phyloP scores from a whole-genome alignment of 768 basidiomycete genomes.

The Suillus fuscotomentosus region DNA sequence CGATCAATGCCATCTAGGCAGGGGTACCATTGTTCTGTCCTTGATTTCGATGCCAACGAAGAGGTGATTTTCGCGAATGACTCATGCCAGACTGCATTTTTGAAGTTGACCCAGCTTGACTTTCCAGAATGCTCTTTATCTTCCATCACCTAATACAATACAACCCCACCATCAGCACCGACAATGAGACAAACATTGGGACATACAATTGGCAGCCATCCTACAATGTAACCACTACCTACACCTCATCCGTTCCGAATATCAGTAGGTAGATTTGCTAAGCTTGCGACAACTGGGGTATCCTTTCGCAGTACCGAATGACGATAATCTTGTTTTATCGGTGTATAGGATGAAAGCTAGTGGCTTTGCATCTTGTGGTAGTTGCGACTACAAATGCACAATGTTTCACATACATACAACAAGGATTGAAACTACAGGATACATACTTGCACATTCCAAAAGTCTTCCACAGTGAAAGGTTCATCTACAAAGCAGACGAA shows the following conservation, averaged over 20 bases:
- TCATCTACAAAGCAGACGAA: too few species aligned
- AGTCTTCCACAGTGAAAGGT: too few species aligned
- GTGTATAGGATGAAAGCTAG: slow-evolving; percentile 37
- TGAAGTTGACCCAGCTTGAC: too few species aligned
- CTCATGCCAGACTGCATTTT: too few species aligned
- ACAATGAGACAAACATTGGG: neutral
- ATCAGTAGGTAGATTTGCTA: slow-evolving; percentile 29
- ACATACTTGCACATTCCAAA: too few species aligned
- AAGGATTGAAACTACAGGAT: too few species aligned
- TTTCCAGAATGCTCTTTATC: slow-evolving; percentile 1
- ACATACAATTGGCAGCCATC: slow-evolving; percentile 39
- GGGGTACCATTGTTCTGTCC: too few species aligned
- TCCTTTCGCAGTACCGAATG: slow-evolving; percentile 37
- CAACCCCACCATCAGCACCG: too few species aligned
- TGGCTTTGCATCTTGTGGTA: neutral
- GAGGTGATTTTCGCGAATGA: too few species aligned
- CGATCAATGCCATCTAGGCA: too few species aligned
- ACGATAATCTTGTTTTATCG: slow-evolving; percentile 38
- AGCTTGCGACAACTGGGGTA: slow-evolving; percentile 35
- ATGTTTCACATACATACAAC: neutral
- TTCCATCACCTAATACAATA: neutral
- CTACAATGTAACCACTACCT: slow-evolving; percentile 35
- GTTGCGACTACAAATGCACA: neutral
- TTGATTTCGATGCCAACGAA: too few species aligned
- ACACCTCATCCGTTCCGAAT: slow-evolving; percentile 33